A percentile compares a stretch with the other conserved stretches of the same genome.
These are phyloP conservation scores for Amauroascus niger DNA, from an alignment of 2,329 filamentous ascomycete species.

Conservation along the genomic window DNA sequence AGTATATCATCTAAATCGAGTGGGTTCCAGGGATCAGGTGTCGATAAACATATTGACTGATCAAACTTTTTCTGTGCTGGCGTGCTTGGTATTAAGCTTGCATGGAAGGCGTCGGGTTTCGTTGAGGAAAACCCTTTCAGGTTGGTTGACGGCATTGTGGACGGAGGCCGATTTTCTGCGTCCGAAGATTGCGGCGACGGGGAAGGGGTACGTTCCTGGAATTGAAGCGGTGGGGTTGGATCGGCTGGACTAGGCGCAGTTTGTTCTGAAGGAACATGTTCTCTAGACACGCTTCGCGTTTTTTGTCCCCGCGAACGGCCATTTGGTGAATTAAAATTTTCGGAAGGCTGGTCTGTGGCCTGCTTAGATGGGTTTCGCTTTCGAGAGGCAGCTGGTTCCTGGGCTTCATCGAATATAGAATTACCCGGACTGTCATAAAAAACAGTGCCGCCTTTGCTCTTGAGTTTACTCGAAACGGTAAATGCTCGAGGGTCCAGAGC, in stretches of 20 bases:
- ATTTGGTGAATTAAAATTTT: not conserved
- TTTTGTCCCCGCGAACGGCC: not conserved
- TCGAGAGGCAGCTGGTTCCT: not conserved
- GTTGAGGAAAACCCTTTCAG: slow-evolving; percentile 29
- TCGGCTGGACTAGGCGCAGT: slow-evolving; percentile 3
- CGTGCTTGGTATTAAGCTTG: slow-evolving; percentile 38
- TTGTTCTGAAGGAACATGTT: not conserved
- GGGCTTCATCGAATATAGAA: not conserved
- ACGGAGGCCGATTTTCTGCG: slow-evolving; percentile 68
- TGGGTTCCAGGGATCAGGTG: slow-evolving; percentile 56
- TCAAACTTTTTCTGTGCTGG: slow-evolving; percentile 51
- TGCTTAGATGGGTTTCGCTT: not conserved
- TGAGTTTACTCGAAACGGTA: not conserved
- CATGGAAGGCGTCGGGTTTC: slow-evolving; percentile 30
- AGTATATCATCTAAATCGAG: slow-evolving; percentile 63
- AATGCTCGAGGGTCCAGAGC: not conserved
- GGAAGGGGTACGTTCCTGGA: slow-evolving; percentile 44
- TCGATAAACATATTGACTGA: slow-evolving; percentile 44
- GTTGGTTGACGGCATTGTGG: slow-evolving; percentile 49
- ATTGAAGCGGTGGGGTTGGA: slow-evolving; percentile 27
- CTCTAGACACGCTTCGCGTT: not conserved
- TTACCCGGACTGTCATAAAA: not conserved
- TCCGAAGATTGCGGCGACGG: slow-evolving; percentile 67
- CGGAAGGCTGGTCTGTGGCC: not conserved
- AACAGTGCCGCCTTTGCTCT: not conserved